Evolutionary conservation across 225 moss, liverwort and hornwort genomes (phyloP).

Genomic region (Asterella californica): DNA sequence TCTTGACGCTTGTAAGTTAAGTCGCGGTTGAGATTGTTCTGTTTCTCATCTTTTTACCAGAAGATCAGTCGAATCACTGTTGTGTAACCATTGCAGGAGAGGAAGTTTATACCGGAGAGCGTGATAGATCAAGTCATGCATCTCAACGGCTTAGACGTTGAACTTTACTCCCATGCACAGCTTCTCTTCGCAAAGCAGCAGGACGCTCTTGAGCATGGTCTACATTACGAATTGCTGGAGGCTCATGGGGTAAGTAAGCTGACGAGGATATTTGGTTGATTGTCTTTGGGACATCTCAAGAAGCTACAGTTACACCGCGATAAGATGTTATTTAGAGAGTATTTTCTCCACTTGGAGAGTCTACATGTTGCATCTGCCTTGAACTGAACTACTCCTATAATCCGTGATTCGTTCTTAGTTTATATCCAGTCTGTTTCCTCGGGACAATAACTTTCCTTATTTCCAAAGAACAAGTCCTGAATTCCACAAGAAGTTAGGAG

Average conservation of each 20-base stretch:
- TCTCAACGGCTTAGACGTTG: conserved; percentile 37
- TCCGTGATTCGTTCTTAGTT: no score
- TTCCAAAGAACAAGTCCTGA: no score
- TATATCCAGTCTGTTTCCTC: no score
- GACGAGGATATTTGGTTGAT: not conserved
- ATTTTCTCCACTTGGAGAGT: not conserved
- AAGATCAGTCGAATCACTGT: not conserved
- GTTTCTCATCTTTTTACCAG: not conserved
- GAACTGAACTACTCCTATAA: not conserved
- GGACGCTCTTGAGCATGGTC: conserved; percentile 13
- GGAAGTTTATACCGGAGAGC: conserved; percentile 28
- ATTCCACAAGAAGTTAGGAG: no score
- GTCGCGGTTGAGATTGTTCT: not conserved
- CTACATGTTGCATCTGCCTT: not conserved
- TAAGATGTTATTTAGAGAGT: not conserved
- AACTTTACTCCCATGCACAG: conserved; percentile 39
- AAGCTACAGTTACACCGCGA: not conserved
- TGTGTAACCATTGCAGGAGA: conserved; percentile 11
- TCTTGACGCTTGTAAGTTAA: not conserved
- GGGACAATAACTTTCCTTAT: no score
- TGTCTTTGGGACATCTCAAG: no score
- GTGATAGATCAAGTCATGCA: conserved; percentile 24
- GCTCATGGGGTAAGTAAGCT: not conserved
- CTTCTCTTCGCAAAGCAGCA: conserved; percentile 36
- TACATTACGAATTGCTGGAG: not conserved